phyloP scores from a whole-genome alignment of 768 basidiomycete genomes.

The Leucocoprinus leucothites region DNA sequence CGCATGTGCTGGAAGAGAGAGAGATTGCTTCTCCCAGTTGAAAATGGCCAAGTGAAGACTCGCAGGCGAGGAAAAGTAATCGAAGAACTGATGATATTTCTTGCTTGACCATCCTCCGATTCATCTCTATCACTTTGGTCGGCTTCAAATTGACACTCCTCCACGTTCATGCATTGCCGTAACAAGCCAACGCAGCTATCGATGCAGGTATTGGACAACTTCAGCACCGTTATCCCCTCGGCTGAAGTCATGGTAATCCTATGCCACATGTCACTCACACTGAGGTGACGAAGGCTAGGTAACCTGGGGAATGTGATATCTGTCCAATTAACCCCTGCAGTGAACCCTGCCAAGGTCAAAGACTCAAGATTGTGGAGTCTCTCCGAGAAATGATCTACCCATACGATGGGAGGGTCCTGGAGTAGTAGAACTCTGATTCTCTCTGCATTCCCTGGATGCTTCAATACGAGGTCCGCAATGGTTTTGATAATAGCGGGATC shows the following conservation, averaged over 20 bases:
- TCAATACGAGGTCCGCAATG: neutral
- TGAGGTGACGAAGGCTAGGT: neutral
- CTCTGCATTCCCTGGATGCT: neutral
- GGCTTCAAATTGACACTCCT: neutral
- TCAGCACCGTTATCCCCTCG: neutral
- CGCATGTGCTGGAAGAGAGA: no score
- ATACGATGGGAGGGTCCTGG: no score
- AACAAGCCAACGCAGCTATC: neutral
- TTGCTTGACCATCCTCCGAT: no score
- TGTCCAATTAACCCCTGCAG: neutral
- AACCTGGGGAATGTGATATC: neutral
- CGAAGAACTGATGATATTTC: neutral
- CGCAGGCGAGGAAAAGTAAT: conserved; percentile 1
- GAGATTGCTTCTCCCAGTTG: no score
- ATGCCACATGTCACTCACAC: neutral
- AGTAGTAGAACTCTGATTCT: no score
- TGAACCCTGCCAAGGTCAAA: neutral
- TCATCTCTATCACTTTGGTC: neutral
- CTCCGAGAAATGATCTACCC: no score
- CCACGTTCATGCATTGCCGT: neutral
- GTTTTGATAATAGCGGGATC: neutral
- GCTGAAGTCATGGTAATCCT: neutral
- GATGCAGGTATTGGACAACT: neutral
- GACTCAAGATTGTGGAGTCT: no score
- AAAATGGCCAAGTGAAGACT: neutral